A percentile compares a stretch with the other conserved stretches of the same genome.
Conservation (phyloP, 768 basidiomycete species). For the button mushroom (Agaricus bisporus) region DNA sequence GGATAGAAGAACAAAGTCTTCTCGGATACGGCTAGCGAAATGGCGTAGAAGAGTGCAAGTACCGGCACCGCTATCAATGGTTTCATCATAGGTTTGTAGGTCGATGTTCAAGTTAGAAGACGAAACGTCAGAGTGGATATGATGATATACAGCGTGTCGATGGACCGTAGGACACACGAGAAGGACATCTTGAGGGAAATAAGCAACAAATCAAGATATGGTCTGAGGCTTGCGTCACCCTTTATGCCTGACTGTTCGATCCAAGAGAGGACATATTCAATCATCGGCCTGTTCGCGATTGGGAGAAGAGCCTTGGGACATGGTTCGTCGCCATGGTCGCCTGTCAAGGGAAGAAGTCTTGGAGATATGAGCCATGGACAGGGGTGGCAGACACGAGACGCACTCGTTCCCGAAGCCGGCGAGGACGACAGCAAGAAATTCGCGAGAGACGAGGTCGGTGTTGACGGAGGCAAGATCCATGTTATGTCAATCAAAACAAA, state of each 20-base stretch:
- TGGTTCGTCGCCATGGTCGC: slow-evolving; percentile 72
- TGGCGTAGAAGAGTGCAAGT: slow-evolving; percentile 74
- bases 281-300: slow-evolving; percentile 81
- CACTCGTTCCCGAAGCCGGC: slow-evolving; percentile 93
- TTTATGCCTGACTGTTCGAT: slow-evolving; percentile 80
- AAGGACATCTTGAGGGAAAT: slow-evolving; percentile 58
- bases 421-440: slow-evolving; percentile 85
- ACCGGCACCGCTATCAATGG: slow-evolving; percentile 56
- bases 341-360: slow-evolving; percentile 71
- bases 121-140: slow-evolving; percentile 74
- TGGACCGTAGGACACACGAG: slow-evolving; percentile 80
- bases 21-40: slow-evolving; percentile 68
- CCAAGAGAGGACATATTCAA: slow-evolving; percentile 83
- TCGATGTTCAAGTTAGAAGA: slow-evolving; percentile 67
- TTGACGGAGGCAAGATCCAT: slow-evolving; percentile 65
- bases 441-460: slow-evolving; percentile 49
- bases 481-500: slow-evolving; percentile 4
- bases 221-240: slow-evolving; percentile 38
- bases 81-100: slow-evolving; percentile 76
- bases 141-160: slow-evolving; percentile 70
- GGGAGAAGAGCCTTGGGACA: slow-evolving; percentile 86
- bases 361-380: slow-evolving; percentile 15
- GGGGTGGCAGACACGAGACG: slow-evolving; percentile 18
- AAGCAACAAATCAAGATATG: slow-evolving; percentile 8
- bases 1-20: slow-evolving; percentile 85